Percentiles rank a stretch among this genome's conserved stretches.
These are phyloP conservation scores for Ophryocystis elektroscirrha DNA, from an alignment of 169 alveolate genomes.

Conservation along the genomic window DNA sequence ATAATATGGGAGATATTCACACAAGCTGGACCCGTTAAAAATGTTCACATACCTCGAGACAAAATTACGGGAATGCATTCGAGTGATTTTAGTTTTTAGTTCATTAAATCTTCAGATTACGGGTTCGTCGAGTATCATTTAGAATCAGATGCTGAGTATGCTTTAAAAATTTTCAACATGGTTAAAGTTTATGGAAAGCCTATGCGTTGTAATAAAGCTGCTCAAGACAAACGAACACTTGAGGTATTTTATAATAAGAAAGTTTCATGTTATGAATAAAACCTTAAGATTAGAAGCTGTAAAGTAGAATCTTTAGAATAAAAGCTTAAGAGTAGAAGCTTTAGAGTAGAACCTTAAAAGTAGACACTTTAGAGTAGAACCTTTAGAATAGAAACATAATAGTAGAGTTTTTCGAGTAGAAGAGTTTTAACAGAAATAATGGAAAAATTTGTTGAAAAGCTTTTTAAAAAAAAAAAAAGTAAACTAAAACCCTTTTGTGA, in stretches of 20 bases:
- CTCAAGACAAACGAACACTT: constrained; percentile 75
- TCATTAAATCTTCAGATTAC: constrained; percentile 42
- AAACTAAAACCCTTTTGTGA: too few species aligned
- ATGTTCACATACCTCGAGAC: constrained; percentile 90
- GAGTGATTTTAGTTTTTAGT: not conserved
- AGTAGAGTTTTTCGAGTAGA: too few species aligned
- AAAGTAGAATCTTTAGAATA: too few species aligned
- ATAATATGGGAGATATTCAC: constrained; percentile 85
- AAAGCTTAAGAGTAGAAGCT: too few species aligned
- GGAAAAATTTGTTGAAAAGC: too few species aligned
- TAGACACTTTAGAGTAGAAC: too few species aligned
- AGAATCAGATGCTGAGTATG: constrained; percentile 91
- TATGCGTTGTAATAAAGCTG: constrained; percentile 81
- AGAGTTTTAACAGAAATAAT: too few species aligned
- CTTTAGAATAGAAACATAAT: too few species aligned
- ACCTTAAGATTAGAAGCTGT: not conserved
- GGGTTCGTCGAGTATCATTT: constrained; percentile 91
- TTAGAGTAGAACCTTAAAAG: too few species aligned
- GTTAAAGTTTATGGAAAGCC: constrained; percentile 84
- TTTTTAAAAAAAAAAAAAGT: too few species aligned
- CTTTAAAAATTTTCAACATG: constrained; percentile 84
- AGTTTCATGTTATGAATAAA: not conserved
- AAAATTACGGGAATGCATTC: constrained; percentile 35
- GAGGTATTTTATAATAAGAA: constrained; percentile 36
- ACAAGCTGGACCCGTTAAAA: constrained; percentile 84